A percentile compares a stretch with the other conserved stretches of the same genome.
Conservation (phyloP, 805 yeast species). For the Ogataea philodendri region DNA sequence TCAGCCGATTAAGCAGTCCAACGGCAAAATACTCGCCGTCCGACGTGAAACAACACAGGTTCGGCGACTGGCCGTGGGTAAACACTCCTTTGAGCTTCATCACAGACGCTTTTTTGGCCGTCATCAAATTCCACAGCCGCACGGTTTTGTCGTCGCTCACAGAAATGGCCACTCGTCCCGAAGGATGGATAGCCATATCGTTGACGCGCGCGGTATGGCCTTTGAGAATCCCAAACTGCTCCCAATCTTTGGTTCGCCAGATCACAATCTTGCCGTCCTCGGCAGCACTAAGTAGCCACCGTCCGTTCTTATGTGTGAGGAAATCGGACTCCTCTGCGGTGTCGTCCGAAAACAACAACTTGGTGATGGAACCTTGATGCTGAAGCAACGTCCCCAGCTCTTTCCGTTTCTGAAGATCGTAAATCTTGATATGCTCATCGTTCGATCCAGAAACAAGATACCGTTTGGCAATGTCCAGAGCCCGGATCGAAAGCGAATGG, state of each 20-base stretch:
- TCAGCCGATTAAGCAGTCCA: conserved; percentile 63
- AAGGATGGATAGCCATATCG: conserved; percentile 85
- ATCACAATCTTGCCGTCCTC: conserved; percentile 87
- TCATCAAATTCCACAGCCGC: conserved; percentile 94
- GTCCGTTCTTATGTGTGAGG: conserved; percentile 49
- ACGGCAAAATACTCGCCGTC: conserved; percentile 78
- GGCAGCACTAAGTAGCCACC: conserved; percentile 88
- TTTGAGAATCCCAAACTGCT: conserved; percentile 77
- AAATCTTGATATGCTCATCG: conserved; percentile 92
- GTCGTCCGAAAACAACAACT: conserved; percentile 66
- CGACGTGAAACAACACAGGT: conserved; percentile 31
- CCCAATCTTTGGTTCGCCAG: conserved; percentile 99
- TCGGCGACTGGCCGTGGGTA: conserved; percentile 52
- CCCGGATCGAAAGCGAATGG: conserved; percentile 82
- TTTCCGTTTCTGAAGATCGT: conserved; percentile 89
- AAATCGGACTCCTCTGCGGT: conserved; percentile 28
- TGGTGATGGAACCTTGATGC: conserved; percentile 84
- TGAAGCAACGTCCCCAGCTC: conserved; percentile 88
- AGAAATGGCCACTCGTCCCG: conserved; percentile 85
- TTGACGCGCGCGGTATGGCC: conserved; percentile 85
- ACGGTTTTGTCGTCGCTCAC: conserved; percentile 84
- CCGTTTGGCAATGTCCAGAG: conserved; percentile 78
- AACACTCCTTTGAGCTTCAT: conserved; percentile 70
- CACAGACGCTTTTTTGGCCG: conserved; percentile 87
- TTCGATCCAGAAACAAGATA: conserved; percentile 91